Percentiles rank a stretch among this genome's conserved stretches.
Conservation (phyloP, 768 basidiomycete species). For the Polyporus arcularius region DNA sequence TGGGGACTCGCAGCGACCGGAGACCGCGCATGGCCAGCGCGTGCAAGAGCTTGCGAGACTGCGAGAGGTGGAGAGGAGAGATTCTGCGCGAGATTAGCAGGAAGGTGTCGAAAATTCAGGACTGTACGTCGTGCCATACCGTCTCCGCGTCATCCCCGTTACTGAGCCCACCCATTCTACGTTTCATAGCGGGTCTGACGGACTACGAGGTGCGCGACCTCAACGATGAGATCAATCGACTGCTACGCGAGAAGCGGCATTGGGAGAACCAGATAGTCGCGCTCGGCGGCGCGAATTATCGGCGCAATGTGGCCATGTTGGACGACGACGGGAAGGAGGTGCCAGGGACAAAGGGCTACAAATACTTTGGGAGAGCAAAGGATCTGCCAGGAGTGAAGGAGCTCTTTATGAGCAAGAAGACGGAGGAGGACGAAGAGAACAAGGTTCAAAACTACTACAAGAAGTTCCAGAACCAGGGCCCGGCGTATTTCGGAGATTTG, state of each 20-base stretch:
- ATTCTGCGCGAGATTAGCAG: slow-evolving; percentile 91
- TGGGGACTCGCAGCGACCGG: slow-evolving; percentile 82
- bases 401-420: slow-evolving; percentile 85
- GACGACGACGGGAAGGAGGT: slow-evolving; percentile 97
- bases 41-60: slow-evolving; percentile 90
- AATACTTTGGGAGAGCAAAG: slow-evolving; percentile 98
- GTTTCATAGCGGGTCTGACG: slow-evolving; percentile 72
- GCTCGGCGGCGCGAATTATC: slow-evolving; percentile 93
- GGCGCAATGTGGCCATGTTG: slow-evolving; percentile 89
- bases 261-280: slow-evolving; percentile 99
- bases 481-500: slow-evolving; percentile 87
- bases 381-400: slow-evolving; percentile 95
- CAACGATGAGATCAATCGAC: slow-evolving; percentile 97
- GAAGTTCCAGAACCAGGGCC: slow-evolving; percentile 86
- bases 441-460: slow-evolving; percentile 74
- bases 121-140: slow-evolving; percentile 52
- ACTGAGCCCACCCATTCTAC: not conserved
- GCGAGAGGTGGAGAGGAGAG: slow-evolving; percentile 96
- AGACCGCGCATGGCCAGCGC: slow-evolving; percentile 90
- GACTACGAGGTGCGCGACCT: slow-evolving; percentile 96
- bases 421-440: slow-evolving; percentile 89
- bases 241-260: slow-evolving; percentile 93
- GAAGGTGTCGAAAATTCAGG: slow-evolving; percentile 98
- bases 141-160: slow-evolving; percentile 6
- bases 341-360: slow-evolving; percentile 96